phyloP scores from a whole-genome alignment of 139 green algal species.

The Edaphochlamys debaryana region DNA sequence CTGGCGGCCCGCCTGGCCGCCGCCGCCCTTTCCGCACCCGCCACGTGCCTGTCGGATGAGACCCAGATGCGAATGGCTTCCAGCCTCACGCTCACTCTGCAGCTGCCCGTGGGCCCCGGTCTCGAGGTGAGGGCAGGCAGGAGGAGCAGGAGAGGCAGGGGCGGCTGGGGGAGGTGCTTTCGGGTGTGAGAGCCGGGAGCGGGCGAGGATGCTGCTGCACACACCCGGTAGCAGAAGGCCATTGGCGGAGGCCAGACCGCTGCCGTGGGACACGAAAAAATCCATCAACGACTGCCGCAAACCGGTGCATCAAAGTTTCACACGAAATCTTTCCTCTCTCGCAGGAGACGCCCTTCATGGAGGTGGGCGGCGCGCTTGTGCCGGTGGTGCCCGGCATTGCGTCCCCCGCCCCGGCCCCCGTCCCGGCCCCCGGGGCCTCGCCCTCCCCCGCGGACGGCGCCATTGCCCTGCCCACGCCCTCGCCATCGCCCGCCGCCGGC shows the following conservation, averaged over 20 bases:
- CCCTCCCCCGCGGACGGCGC: background rate
- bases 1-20: background rate
- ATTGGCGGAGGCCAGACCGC: background rate
- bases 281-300: too few relatives aligned
- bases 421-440: background rate
- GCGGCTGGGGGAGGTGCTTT: too few relatives aligned
- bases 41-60: conserved; percentile 5
- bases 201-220: too few relatives aligned
- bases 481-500: too few relatives aligned
- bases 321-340: too few relatives aligned
- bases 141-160: background rate
- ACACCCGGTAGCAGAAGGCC: background rate
- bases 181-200: background rate
- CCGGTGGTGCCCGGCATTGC: background rate
- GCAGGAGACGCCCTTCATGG: background rate
- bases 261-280: background rate
- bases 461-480: too few relatives aligned
- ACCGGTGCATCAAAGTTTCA: too few relatives aligned
- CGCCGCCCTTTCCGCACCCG: background rate
- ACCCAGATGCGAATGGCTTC: conserved; percentile 8
- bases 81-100: background rate
- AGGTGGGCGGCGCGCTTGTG: too few relatives aligned
- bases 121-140: background rate
- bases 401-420: background rate
- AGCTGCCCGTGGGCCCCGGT: conserved; percentile 1